Percentiles rank a stretch among this genome's conserved stretches.
phyloP scores from a whole-genome alignment of 306 rosid species.

The Hylodesmum podocarpum region DNA sequence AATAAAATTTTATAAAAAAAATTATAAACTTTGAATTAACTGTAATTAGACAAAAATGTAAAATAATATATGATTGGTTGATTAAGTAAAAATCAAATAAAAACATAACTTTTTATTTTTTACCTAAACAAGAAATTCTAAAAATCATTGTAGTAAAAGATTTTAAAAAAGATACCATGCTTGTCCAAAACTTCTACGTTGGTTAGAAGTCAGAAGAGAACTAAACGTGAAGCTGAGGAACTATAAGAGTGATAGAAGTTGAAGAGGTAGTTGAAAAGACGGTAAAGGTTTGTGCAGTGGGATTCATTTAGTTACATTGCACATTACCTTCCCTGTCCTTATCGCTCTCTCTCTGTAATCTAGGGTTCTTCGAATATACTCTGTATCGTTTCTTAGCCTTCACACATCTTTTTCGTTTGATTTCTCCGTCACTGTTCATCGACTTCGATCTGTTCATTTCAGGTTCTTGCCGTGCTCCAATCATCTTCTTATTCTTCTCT shows the following conservation, averaged over 20 bases:
- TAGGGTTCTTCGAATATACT: constrained; percentile 51
- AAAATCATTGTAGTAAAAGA: background rate
- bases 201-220: no score
- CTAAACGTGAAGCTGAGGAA: background rate
- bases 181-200: background rate
- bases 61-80: no score
- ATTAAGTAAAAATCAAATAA: background rate
- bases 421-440: constrained; percentile 11
- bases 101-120: background rate
- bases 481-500: background rate
- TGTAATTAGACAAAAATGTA: no score
- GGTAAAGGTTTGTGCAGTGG: constrained; percentile 22
- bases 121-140: background rate
- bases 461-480: constrained; percentile 43
- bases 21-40: no score
- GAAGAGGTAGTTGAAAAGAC: constrained; percentile 37
- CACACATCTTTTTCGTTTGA: background rate
- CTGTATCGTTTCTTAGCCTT: background rate
- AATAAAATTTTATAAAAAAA: no score
- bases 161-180: background rate
- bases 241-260: background rate
- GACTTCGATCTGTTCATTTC: constrained; percentile 35
- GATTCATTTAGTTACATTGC: constrained; percentile 20
- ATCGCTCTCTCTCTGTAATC: constrained; percentile 39
- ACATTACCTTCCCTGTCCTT: background rate